Evolutionary conservation across 768 basidiomycete species (phyloP), one percentile per base, ranked within the genome.

Genomic region (Lentinus tigrinus): DNA sequence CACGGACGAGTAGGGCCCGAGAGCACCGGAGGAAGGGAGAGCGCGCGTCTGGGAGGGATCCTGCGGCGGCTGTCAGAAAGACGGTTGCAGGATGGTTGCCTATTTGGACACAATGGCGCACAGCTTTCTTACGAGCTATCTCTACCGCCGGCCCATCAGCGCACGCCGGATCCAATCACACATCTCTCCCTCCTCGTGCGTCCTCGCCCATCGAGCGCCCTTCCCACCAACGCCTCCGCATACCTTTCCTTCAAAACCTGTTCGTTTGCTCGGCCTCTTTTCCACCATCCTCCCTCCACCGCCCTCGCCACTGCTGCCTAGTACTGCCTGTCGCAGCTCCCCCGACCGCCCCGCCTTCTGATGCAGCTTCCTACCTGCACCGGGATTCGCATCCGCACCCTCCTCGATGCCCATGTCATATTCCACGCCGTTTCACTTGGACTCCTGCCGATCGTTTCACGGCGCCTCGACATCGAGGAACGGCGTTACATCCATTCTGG

Each of bases 391-490:
- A 81, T 92, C 59, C 77, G 85, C 63, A 80, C 82, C 24, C 78
- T 85, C 23, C 70, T 76, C 14, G 90, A 92, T 67, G 89, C 90
- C 2, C 85, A 86, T 61, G 73, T 83, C 62, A 83, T 92, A 69
- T 89, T 92, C 71, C 87, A 90, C 65, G 89, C 83, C 31, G 90
- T 91, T 27, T 73, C 77, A 8, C 74, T 80, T 8, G 72, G 77
- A 10, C 68, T 81, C 1, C 77, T 89, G 16, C 85, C 83, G 28
- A 88, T 90, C 75, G 83, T 91, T 49, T 74, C 82, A 24, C 81
- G 87, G 55, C 83, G 90, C 39, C 78, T 93, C 51, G 88, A 89
- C 73, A 83, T 85, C 16, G 89, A 89, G 52, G 90, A 92, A 69
- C 78, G 89, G 38, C 80, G 89, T 11, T 74, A 77, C 39, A 89